phyloP scores from a whole-genome alignment of 2,329 filamentous ascomycete genomes.

The Alternaria longipes region DNA sequence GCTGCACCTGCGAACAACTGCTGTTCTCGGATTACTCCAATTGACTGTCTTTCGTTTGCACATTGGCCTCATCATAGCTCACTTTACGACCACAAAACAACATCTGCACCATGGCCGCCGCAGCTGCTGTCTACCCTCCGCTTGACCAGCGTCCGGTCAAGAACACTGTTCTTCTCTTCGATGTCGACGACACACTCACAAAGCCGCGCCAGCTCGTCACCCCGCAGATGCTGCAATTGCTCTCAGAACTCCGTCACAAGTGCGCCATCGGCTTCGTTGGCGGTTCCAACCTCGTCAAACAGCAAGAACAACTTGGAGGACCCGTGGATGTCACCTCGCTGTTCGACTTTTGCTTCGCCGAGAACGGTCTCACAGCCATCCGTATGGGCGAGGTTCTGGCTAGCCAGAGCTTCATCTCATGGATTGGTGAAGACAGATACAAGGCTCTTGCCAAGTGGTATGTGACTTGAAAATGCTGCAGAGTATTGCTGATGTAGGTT shows the following conservation, averaged over 20 bases:
- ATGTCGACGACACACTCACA: conserved; percentile 93
- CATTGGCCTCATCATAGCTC: not conserved
- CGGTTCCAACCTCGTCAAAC: conserved; percentile 89
- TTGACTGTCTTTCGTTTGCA: not conserved
- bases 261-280: conserved; percentile 92
- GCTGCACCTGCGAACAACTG: conserved; percentile 9
- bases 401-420: conserved; percentile 87
- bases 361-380: conserved; percentile 94
- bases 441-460: conserved; percentile 75
- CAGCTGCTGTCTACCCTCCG: conserved; percentile 68
- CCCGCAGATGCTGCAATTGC: conserved; percentile 83
- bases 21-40: not conserved
- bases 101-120: conserved; percentile 51
- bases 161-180: conserved; percentile 94
- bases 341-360: conserved; percentile 97
- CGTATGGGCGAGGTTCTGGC: conserved; percentile 80
- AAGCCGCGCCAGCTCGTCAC: conserved; percentile 78
- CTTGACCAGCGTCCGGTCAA: conserved; percentile 85
- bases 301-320: conserved; percentile 92
- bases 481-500: not conserved
- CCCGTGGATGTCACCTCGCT: conserved; percentile 75
- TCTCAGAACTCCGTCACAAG: conserved; percentile 83
- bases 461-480: conserved; percentile 8
- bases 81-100: not conserved
- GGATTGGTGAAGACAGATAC: conserved; percentile 87